Evolutionary conservation across 306 rosid species (phyloP), one percentile per base, ranked within the genome.

Genomic region (Cajanus cajan): DNA sequence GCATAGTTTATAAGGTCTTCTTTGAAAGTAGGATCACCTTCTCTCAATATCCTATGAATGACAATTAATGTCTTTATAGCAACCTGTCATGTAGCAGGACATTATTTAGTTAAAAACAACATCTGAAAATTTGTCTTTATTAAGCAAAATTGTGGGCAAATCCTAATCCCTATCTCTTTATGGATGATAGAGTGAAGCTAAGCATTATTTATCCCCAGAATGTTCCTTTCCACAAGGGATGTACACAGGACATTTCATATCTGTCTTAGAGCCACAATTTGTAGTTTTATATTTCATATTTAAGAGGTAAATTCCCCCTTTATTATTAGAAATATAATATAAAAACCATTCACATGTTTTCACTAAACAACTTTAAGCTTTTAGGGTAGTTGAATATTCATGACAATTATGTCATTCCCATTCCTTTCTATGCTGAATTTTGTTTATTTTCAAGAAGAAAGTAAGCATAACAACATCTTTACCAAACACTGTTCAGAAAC

Each of bases 51-150:
- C 86, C 98, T 89, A 77, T 95, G 98, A 70, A 95, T 84, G 44
- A 95, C 96, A 68, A 92, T 92, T 90, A 95, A 87, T 74, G 90
- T 89, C 95, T 95, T 95, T 89, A 95, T 71, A 28, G 98, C 98
- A 85, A 95, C 98, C 98, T 95, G 84, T 14, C 68, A 76, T 79
- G 66, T 73, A 80, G 14, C 79, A 76, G 76, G 72, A 73, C 83
- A 74, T 50, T 55, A 68, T 79, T 59, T 19, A 41, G 51, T 68
- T 51, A 7, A 33, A 48, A 25, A 22, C 34, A 78, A 36, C 15
- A 21, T 34, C 51, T 8, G 21, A 64, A 47, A 59, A 22, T 24
- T 34, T 22, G 57, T 34, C 34, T 0, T 59, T 24, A 40, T 33
- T 45, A 1, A 48, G 45, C 47, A 72, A 36, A 22, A 34, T 11